These are phyloP conservation scores for Apodospora peruviana DNA, from an alignment of 495 filamentous ascomycete genomes.

Conservation along the genomic window DNA sequence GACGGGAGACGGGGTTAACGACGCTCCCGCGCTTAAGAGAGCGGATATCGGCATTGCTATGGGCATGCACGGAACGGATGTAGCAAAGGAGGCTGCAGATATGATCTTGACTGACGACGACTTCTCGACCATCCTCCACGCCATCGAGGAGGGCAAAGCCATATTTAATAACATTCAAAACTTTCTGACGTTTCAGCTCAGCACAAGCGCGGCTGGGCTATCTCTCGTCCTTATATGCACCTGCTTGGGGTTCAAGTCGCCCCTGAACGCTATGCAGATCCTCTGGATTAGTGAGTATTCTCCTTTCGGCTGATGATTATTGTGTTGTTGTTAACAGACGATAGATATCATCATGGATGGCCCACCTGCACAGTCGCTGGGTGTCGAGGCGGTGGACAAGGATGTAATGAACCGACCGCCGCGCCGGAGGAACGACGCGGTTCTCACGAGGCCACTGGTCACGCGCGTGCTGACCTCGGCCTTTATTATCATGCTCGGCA, in stretches of 20 bases:
- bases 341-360: conserved; percentile 99
- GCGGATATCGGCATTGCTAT: conserved; percentile 98
- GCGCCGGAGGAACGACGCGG: conserved; percentile 74
- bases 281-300: conserved; percentile 88
- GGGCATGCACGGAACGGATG: conserved; percentile 91
- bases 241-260: conserved; percentile 84
- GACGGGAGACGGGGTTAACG: conserved; percentile 98
- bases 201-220: conserved; percentile 90
- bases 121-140: conserved; percentile 92
- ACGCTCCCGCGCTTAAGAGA: conserved; percentile 93
- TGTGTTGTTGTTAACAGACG: not conserved
- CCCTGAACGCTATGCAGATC: conserved; percentile 98
- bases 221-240: conserved; percentile 89
- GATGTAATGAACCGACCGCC: conserved; percentile 90
- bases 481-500: conserved; percentile 82
- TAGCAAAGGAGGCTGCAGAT: conserved; percentile 98
- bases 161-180: conserved; percentile 99
- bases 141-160: conserved; percentile 97
- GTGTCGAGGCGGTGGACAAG: conserved; percentile 92
- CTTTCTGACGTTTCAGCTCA: conserved; percentile 97
- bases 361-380: conserved; percentile 92
- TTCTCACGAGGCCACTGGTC: conserved; percentile 77
- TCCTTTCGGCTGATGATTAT: conserved; percentile 18
- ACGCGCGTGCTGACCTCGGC: conserved; percentile 84
- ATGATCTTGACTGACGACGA: conserved; percentile 99